Base-by-base conservation (phyloP, 2,329 filamentous ascomycete species). In the Colletotrichum sansevieriae region DNA sequence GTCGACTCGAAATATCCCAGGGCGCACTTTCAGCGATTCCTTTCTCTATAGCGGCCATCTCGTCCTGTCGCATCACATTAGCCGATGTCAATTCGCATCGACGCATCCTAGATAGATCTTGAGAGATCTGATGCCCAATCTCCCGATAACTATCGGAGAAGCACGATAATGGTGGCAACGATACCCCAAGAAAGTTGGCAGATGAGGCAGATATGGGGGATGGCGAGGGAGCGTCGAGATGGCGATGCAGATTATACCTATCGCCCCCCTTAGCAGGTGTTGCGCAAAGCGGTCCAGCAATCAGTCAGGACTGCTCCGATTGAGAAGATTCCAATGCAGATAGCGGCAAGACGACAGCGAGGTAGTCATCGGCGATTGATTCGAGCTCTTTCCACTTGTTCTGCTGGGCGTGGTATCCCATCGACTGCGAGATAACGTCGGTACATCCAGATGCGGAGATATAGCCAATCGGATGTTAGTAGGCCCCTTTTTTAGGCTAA, bases 151-250 rank as follows among this genome's bases (percentile, higher is more conserved):
- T 4, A 11, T 46, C 15, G n/a, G 20, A 46, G 43, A 46, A 46
- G 43, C 43, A 46, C 43, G 15, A 46, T 1, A 18, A 46, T 46
- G 5, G 43, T 20, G 43, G 13, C 43, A 46, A 9, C 0, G 43
- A 46, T 10, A 46, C 15, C 13, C 43, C n/a, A 46, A 46, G 43
- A 18, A 46, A 46, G 43, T 46, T 46, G 43, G 43, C 43, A 46
- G 43, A 46, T 18, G 43, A 46, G 43, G 43, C 43, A 46, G 20
- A 46, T 18, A 46, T 46, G 43, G 43, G 43, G 43, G 43, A 46
- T 46, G 8, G 8, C 43, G 43, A 46, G 43, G 43, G 43, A 46
- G 43, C 15, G 43, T 46, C n/a, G 43, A 46, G 43, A 46, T 18
- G 43, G 11, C n/a, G 43, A 46, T 18, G 43, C n/a, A 46, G 43